Base-by-base conservation (phyloP, 208 protist species). In the Strigomonas culicis region DNA sequence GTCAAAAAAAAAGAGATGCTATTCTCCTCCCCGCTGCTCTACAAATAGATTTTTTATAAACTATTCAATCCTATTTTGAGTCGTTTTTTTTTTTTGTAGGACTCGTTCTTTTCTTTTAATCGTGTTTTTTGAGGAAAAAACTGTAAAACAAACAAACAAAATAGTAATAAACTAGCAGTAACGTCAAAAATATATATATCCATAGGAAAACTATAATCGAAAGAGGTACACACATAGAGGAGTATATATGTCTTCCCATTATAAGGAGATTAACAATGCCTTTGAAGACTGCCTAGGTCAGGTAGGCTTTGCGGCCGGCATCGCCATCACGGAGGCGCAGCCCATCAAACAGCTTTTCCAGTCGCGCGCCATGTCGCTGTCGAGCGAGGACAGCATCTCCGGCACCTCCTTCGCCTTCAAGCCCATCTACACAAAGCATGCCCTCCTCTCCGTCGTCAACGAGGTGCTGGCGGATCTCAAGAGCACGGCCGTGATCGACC, bases 291-390 rank as follows among this genome's bases (percentile, higher is more conserved):
- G 34, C 34, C 34, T 39, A 17, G 21, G 39, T 11, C 10, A 31
- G 22, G 52, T 75, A 46, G 75, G 87, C 60, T 93, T 93, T 46
- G 69, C 87, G 28, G 43, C 50, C 24, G 63, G 59, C 2, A 70
- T 82, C 46, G 76, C 79, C 17, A 83, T 85, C 41, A 59, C 70
- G 32, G 76, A 71, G 22, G 72, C 77, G 22, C 71, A 72, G 47
- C 67, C 69, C n/a, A 64, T 90, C 32, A 82, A 82, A 50, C 72
- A 72, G 22, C 55, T 93, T 21, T 86, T 93, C 66, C 70, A 58
- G 28, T n/a, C 53, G 17, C 73, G 75, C 30, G 82, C 74, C 2
- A 61, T 80, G 17, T 57, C 66, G 17, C 65, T 68, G 62, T 31
- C 56, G 19, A 70, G 44, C 2, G 62, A 69, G 15, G 55, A 39